Evolutionary conservation across 163 green algal genomes (phyloP).

Genomic region (Volvox carteri): DNA sequence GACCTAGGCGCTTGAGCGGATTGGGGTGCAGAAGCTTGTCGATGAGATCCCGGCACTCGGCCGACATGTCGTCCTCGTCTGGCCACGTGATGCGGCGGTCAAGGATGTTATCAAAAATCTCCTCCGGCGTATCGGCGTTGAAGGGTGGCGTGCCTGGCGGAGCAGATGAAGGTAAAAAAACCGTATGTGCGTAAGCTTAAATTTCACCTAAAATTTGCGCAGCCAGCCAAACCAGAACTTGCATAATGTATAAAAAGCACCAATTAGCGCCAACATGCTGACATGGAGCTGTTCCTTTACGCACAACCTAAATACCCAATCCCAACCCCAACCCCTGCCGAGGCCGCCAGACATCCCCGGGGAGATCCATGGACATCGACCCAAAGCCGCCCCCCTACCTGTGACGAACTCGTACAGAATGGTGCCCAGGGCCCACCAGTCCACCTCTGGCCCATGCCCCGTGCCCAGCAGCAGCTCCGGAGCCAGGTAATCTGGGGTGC

Average conservation of each 20-base stretch:
- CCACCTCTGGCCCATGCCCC: constrained; percentile 84
- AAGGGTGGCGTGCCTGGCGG: constrained; percentile 86
- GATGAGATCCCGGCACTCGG: constrained; percentile 89
- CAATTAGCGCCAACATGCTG: too few species aligned
- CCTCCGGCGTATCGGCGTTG: constrained; percentile 88
- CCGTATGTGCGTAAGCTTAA: too few species aligned
- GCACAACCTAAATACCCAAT: too few species aligned
- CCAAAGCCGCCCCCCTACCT: constrained; percentile 33
- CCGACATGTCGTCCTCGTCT: constrained; percentile 66
- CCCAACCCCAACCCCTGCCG: too few species aligned
- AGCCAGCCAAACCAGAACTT: too few species aligned
- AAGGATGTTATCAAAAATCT: constrained; percentile 97
- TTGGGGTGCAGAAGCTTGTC: constrained; percentile 81
- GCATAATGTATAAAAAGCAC: too few species aligned
- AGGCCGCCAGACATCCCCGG: too few species aligned
- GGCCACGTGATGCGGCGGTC: constrained; percentile 86
- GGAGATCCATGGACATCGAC: too few species aligned
- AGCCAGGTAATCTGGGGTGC: constrained; percentile 94
- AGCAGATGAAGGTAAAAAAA: not conserved
- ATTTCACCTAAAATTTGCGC: too few species aligned
- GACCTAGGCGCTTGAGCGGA: constrained; percentile 78
- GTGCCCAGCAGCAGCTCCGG: constrained; percentile 92
- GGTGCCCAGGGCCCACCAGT: constrained; percentile 81
- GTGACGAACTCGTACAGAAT: constrained; percentile 81
- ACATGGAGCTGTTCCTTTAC: too few species aligned